These are phyloP conservation scores for Dipteronia sinensis DNA, from an alignment of 345 rosid species.

Conservation along the genomic window DNA sequence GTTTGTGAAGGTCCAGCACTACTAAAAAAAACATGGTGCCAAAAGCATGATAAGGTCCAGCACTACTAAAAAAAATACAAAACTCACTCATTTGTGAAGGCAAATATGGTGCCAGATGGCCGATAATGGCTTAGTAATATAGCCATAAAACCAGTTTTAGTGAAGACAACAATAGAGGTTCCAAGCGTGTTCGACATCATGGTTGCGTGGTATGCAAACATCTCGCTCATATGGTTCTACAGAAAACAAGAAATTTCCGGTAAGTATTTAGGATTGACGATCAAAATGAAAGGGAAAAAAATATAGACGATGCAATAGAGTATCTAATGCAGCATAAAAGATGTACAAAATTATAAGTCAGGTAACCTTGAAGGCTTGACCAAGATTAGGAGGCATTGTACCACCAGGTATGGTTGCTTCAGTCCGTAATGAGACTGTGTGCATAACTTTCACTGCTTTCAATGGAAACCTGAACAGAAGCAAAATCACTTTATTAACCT, in stretches of 20 bases:
- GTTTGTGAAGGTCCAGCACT: background rate
- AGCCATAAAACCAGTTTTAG: constrained; percentile 97
- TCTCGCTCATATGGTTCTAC: constrained; percentile 97
- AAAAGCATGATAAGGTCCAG: no score
- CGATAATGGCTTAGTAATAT: constrained; percentile 92
- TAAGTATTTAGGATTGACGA: constrained; percentile 21
- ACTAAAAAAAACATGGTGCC: no score
- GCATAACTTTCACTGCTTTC: constrained; percentile 99
- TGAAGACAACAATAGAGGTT: constrained; percentile 94
- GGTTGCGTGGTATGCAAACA: constrained; percentile 99
- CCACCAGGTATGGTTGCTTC: constrained; percentile 86
- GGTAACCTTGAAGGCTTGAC: constrained; percentile 79
- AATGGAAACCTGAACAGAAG: constrained; percentile 65
- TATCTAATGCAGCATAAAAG: background rate
- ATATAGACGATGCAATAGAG: background rate
- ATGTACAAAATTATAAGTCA: background rate
- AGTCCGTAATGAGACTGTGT: constrained; percentile 87
- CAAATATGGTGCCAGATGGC: constrained; percentile 91
- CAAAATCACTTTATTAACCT: constrained; percentile 18
- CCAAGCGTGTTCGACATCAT: constrained; percentile 99
- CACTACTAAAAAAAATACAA: no score
- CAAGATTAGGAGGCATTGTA: constrained; percentile 85
- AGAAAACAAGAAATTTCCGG: constrained; percentile 25
- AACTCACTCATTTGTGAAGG: constrained; percentile 90
- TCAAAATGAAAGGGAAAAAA: background rate